Base-by-base conservation (phyloP, 495 filamentous ascomycete genomes). In the Penicillium arizonense region DNA sequence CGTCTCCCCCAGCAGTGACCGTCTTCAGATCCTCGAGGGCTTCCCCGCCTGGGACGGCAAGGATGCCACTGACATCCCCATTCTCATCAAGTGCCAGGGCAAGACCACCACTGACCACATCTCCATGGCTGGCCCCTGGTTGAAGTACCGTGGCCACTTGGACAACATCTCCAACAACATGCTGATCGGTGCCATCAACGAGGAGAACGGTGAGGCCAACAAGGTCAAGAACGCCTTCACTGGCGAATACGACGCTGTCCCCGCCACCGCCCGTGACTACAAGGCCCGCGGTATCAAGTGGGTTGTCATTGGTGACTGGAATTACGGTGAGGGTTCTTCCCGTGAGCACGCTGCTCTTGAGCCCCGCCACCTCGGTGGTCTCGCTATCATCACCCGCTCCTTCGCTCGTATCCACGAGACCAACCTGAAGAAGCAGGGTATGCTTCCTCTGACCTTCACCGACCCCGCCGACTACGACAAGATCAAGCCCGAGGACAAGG, bases 121-220 rank as follows among this genome's bases (percentile, higher is more conserved):
- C 76, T 97, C 95, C 53, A 97, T 81, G 80, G 94, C 94, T 67
- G 94, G 94, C 58, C 94, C 94, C 41, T 98, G 94, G 94, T 83
- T 98, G 74, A 98, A 98, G 82, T 98, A 98, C 85, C 91, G 95
- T 83, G 94, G 94, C 43, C 94, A 98, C 73, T 82, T 98, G 69
- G 95, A 98, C 82, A 98, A 98, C 83, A 97, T 98, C 81, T 97
- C 95, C 67, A 97, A 97, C 86, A 98, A 98, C 84, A 96, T 97
- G 92, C 77, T 98, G 73, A 97, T 98, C 64, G 95, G 95, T 78
- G 94, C 94, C 57, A 88, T 90, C 79, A 98, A 97, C 77, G 81
- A 83, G 55, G 93, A 87, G 59, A 98, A 97, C 75, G 91, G 88
- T 50, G 89, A 98, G 81, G 94, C 93, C 59, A 98, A 98, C 86